These are phyloP conservation scores for Cytospora piceae DNA, from an alignment of 2,329 filamentous ascomycete genomes.

Conservation along the genomic window DNA sequence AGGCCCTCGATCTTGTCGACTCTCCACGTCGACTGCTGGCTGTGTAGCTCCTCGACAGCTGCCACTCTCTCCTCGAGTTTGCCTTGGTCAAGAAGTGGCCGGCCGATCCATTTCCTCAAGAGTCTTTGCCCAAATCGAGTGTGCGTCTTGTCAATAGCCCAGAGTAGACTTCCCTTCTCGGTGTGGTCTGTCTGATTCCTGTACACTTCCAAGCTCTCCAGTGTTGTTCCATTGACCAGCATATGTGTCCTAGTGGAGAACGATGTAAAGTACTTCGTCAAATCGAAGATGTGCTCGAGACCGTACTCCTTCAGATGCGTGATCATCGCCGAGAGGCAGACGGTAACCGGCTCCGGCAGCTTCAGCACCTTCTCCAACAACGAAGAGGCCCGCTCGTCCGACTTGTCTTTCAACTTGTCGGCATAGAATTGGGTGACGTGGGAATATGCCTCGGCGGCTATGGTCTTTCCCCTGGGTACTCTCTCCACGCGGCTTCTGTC, in stretches of 20 bases:
- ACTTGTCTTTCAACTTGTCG: slow-evolving; percentile 71
- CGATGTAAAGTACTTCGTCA: slow-evolving; percentile 96
- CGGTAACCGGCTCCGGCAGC: slow-evolving; percentile 81
- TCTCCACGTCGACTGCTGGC: slow-evolving; percentile 65
- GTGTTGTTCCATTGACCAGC: slow-evolving; percentile 91
- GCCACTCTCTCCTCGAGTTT: slow-evolving; percentile 77
- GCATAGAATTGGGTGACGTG: slow-evolving; percentile 95
- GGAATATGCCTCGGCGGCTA: slow-evolving; percentile 81
- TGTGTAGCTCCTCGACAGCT: slow-evolving; percentile 84
- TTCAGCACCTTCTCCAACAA: slow-evolving; percentile 85
- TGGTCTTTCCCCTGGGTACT: slow-evolving; percentile 74
- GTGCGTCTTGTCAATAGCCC: slow-evolving; percentile 90
- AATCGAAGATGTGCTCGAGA: slow-evolving; percentile 90
- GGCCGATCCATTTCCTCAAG: slow-evolving; percentile 91
- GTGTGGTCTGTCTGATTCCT: slow-evolving; percentile 89
- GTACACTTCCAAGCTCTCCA: slow-evolving; percentile 94
- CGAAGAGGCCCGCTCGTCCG: slow-evolving; percentile 60
- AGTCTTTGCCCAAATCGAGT: slow-evolving; percentile 88
- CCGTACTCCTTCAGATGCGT: slow-evolving; percentile 89
- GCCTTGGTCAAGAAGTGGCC: slow-evolving; percentile 78
- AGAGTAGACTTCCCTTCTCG: slow-evolving; percentile 87
- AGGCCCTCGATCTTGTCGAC: slow-evolving; percentile 77
- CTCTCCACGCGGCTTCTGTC: slow-evolving; percentile 87
- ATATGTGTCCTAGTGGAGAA: slow-evolving; percentile 95
- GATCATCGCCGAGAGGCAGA: slow-evolving; percentile 97